Percentiles rank a stretch among this genome's conserved stretches.
Conservation (phyloP, 2,329 filamentous ascomycete genomes). For the Fusarium mundagurra region DNA sequence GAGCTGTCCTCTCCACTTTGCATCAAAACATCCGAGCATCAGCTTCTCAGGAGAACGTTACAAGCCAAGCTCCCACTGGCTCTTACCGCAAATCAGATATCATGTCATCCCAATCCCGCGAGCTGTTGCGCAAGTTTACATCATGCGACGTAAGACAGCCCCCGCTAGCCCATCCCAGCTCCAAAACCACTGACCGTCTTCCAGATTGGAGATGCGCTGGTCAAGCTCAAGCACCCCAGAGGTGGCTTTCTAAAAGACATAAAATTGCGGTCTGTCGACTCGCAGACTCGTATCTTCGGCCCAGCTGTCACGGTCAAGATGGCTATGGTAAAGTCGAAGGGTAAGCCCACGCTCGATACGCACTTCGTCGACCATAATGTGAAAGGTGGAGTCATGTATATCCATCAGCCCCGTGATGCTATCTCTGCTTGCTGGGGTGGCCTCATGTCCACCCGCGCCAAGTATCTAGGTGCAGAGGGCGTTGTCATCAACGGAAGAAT, state of each 20-base stretch:
- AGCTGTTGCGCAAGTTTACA: neutral
- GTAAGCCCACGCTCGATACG: slow-evolving; percentile 29
- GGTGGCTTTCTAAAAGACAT: slow-evolving; percentile 43
- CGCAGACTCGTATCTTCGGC: slow-evolving; percentile 32
- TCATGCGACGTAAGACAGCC: neutral
- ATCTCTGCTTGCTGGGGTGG: slow-evolving; percentile 45
- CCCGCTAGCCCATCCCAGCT: neutral
- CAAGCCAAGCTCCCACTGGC: neutral
- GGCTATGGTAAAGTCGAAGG: neutral
- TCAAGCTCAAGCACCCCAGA: slow-evolving; percentile 43
- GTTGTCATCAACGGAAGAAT: slow-evolving; percentile 44
- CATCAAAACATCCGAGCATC: neutral
- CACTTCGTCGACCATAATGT: slow-evolving; percentile 46
- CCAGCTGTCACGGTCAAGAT: slow-evolving; percentile 46
- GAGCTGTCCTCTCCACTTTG: neutral
- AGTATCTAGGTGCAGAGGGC: slow-evolving; percentile 40
- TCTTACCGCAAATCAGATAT: neutral
- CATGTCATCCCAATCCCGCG: neutral
- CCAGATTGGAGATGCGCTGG: slow-evolving; percentile 39
- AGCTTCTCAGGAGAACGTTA: too few species aligned
- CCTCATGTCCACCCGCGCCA: slow-evolving; percentile 45
- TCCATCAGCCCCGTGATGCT: slow-evolving; percentile 43
- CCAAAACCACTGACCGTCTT: neutral
- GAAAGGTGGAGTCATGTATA: slow-evolving; percentile 40
- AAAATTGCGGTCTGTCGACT: slow-evolving; percentile 36